Base-by-base conservation (phyloP, 345 rosid species). In the Gossypium arboreum region DNA sequence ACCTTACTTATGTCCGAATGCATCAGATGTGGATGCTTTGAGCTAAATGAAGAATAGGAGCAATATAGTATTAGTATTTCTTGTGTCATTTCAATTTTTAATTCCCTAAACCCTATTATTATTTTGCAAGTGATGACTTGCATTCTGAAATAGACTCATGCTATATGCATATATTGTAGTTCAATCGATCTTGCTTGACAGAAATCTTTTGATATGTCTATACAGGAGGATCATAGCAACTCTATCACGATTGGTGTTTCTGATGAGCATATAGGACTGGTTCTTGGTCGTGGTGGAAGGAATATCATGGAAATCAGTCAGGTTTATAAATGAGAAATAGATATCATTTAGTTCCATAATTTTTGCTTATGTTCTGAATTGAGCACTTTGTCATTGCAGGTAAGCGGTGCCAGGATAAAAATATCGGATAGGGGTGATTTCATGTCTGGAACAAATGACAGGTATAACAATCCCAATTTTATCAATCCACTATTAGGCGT, bases 271-370 rank as follows among this genome's bases (percentile, higher is more conserved):
- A 88, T 93, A 27, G 99, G 98, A n/a, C 73, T 93, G 81, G 91
- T 96, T 80, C 94, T 96, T 81, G 99, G 99, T 57, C 97, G 98
- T 41, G 97, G 97, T 78, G 99, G 99, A 82, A 87, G 97, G 85
- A 96, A 89, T 80, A 88, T 96, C 71, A 85, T 89, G 92, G 98
- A 93, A 72, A 96, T 96, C 76, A 93, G 90, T 78, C 98, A 96
- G 99, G 98, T 94, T 54, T 15, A 61, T 72, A 67, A 15, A 64
- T 56, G 54, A 17, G 56, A 52, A 18, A 29, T 71, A 22, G 43
- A 65, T 68, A 54, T 48, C 18, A 11, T 67, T 69, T 67, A 25
- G 55, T 74, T 54, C 43, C 44, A 11, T 64, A 20, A 57, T 13
- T 64, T 47, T 50, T 47, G 22, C 61, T 6, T 45, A 41, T 17